phyloP scores from a whole-genome alignment of 257 asterid species.

The Jacaranda mimosifolia region DNA sequence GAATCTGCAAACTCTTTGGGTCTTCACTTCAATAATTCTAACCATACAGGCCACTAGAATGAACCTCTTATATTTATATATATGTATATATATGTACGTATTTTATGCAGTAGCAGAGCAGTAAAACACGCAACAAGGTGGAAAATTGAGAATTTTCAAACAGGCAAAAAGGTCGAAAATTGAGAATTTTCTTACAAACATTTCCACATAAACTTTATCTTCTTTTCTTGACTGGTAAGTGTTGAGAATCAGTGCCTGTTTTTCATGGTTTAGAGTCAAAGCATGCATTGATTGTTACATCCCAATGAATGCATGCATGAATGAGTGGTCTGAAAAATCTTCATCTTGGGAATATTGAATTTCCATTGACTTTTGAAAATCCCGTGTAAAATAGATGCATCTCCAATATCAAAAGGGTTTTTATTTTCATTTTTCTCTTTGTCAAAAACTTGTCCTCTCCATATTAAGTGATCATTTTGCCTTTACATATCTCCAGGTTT shows the following conservation, averaged over 20 bases:
- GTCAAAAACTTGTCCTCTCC: neutral
- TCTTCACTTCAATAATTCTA: neutral
- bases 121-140: neutral
- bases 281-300: neutral
- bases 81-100: neutral
- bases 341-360: neutral
- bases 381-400: neutral
- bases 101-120: too few relatives aligned
- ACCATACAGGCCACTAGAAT: neutral
- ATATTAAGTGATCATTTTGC: neutral
- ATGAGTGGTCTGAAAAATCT: neutral
- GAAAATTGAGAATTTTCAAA: neutral
- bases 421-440: neutral
- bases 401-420: neutral
- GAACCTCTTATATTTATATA: neutral
- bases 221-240: neutral
- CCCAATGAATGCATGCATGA: conserved; percentile 4
- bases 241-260: neutral
- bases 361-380: neutral
- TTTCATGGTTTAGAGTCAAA: neutral
- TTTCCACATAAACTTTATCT: neutral
- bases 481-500: neutral
- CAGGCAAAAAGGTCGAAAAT: neutral
- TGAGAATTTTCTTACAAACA: neutral
- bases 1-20: neutral